Base-by-base conservation (phyloP, 257 asterid species). In the Solanum bukasovii region DNA sequence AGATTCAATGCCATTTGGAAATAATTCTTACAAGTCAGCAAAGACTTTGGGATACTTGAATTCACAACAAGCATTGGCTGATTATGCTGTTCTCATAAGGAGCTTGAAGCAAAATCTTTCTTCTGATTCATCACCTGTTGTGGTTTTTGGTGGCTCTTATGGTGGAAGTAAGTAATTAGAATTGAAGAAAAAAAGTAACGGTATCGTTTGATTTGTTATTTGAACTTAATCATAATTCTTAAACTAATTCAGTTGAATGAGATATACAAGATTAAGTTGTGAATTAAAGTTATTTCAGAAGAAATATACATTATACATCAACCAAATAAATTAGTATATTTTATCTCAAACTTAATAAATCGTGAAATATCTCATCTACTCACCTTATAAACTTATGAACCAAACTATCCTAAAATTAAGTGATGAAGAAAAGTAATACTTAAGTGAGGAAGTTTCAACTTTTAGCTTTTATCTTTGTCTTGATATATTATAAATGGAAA, bases 91-190 rank as follows among this genome's bases (percentile, higher is more conserved):
- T 63, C 61, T 95, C 82, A 93, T 95, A 38, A 91, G 84, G 87
- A 93, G 94, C 88, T 91, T 95, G 92, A 95, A 95, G 93, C 91
- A 91, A 23, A 94, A 94, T 77, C 88, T 94, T 29, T 94, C 98
- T 86, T 93, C 96, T 79, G 94, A 94, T 88, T 94, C 94, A 72
- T 94, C 98, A 49, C 98, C 98, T 14, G 96, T 94, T 77, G 94
- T 95, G 56, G 98, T 93, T 20, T 93, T 94, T 93, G 98, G 98
- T 87, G 98, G 98, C 72, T 95, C 98, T 84, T 95, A 95, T 90
- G 98, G 98, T 70, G 98, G 98, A 91, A 95, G 98, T 94, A 79
- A 89, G 85, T 79, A 38, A 11, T 16, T 34, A 8, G 5, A 94
- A 87, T 88, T 9, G 23, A 31, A 65, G 40, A 27, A 63, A 63